Evolutionary conservation across 257 asterid species (phyloP).

Genomic region (Penstemon davidsonii): DNA sequence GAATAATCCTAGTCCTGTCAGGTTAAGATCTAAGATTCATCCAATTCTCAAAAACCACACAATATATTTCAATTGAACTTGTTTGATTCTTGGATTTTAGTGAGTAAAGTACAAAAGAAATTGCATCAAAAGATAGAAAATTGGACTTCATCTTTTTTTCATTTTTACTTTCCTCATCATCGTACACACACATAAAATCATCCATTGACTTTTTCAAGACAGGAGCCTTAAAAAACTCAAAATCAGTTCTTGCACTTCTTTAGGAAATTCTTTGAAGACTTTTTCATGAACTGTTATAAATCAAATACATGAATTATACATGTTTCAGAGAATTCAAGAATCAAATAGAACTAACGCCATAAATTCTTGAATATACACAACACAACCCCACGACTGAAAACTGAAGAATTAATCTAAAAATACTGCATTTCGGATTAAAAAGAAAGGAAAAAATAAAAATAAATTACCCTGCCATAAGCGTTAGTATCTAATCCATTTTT

Average conservation of each 20-base stretch:
- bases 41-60: too few species aligned
- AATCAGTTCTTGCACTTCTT: neutral
- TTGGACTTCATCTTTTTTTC: too few species aligned
- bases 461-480: constrained; percentile 75
- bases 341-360: neutral
- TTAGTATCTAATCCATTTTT: constrained; percentile 52
- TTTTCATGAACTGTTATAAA: constrained; percentile 1
- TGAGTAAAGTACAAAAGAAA: too few species aligned
- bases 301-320: neutral
- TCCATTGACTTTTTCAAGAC: too few species aligned
- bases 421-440: neutral
- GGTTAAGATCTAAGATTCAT: too few species aligned
- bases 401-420: neutral
- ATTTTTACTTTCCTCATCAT: too few species aligned
- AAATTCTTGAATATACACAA: constrained; percentile 6
- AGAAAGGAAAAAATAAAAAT: neutral
- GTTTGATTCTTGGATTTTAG: too few species aligned
- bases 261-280: constrained; percentile 3
- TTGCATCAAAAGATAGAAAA: too few species aligned
- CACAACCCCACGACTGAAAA: neutral
- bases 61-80: too few species aligned
- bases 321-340: constrained; percentile 8
- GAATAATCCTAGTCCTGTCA: too few species aligned
- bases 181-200: too few species aligned
- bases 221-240: neutral